phyloP scores from a whole-genome alignment of 1,139 yeast species.

The Sugiyamaella castrensis region DNA sequence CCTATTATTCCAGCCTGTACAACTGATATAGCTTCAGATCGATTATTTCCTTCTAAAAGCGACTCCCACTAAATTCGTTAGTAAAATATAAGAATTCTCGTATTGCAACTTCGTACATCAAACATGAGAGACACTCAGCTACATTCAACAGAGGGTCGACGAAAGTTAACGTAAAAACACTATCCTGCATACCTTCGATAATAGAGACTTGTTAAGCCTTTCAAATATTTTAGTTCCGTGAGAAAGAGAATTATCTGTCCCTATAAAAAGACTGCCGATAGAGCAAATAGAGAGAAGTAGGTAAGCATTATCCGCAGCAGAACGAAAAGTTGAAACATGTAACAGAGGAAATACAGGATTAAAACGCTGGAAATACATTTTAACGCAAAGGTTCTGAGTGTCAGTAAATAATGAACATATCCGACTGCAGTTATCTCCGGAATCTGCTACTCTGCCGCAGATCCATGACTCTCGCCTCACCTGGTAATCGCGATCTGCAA shows the following conservation, averaged over 20 bases:
- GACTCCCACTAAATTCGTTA: neutral
- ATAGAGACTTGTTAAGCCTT: neutral
- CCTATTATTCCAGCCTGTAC: constrained; percentile 4
- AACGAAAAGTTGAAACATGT: constrained; percentile 1
- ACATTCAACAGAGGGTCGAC: no score
- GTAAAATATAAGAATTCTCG: neutral
- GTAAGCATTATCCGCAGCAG: neutral
- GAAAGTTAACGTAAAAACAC: neutral
- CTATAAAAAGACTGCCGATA: constrained; percentile 1
- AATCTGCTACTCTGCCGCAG: no score
- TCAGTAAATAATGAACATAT: neutral
- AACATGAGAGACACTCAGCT: no score
- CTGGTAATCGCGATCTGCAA: no score
- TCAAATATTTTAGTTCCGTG: constrained; percentile 1
- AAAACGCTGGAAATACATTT: neutral
- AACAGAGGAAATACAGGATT: constrained; percentile 1
- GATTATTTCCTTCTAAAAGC: neutral
- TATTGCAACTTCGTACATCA: no score
- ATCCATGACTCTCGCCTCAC: no score
- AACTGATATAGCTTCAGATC: neutral
- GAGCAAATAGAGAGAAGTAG: constrained; percentile 2
- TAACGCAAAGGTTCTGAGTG: neutral
- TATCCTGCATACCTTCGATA: neutral
- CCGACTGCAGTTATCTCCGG: no score
- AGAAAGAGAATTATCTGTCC: neutral